Evolutionary conservation across 2,329 filamentous ascomycete genomes (phyloP).

Genomic region (Alternaria brassicae): DNA sequence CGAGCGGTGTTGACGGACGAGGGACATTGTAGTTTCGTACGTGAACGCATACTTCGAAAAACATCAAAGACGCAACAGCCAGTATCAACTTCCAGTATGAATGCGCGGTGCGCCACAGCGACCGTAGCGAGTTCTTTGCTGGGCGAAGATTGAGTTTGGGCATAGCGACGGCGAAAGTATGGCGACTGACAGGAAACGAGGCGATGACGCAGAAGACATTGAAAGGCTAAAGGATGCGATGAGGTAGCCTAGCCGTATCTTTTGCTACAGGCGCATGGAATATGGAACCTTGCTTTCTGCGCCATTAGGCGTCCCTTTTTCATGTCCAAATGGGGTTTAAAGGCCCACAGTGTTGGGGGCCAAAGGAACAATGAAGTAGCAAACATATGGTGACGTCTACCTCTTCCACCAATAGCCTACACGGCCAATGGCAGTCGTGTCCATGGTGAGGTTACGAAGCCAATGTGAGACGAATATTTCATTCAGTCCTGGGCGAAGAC

Average conservation of each 20-base stretch:
- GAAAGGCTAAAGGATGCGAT: neutral
- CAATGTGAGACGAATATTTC: too few relatives aligned
- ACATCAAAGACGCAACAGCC: neutral
- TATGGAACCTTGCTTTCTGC: neutral
- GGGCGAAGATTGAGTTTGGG: constrained; percentile 2
- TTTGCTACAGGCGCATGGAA: neutral
- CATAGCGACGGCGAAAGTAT: neutral
- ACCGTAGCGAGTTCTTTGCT: constrained; percentile 1
- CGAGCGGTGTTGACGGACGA: constrained; percentile 14
- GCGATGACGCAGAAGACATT: neutral
- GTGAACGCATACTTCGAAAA: constrained; percentile 21
- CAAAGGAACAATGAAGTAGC: neutral
- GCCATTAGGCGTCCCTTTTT: neutral
- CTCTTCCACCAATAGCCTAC: neutral
- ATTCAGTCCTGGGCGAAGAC: too few relatives aligned
- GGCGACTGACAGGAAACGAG: neutral
- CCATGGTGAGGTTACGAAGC: too few relatives aligned
- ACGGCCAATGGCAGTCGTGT: too few relatives aligned
- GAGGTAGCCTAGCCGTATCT: neutral
- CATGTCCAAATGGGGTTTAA: neutral
- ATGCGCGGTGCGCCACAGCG: neutral
- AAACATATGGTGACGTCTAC: neutral
- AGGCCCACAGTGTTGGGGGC: neutral
- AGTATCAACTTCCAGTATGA: constrained; percentile 16
- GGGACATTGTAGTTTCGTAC: constrained; percentile 10